Evolutionary conservation across 352 stramenopile genomes (phyloP).

Genomic region (Phytopythium helicoides): DNA sequence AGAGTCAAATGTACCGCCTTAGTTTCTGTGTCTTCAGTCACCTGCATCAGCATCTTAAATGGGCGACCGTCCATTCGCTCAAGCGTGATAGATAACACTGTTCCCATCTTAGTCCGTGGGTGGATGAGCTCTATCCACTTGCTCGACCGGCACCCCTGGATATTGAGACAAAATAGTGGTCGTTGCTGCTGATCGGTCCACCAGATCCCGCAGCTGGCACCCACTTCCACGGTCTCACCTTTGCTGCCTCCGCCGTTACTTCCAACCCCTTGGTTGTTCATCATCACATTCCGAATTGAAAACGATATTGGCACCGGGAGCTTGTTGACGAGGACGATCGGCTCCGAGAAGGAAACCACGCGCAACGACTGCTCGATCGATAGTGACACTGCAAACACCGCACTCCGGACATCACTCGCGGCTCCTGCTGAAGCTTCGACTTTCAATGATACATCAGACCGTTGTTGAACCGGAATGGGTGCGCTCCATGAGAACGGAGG

Average conservation of each 20-base stretch:
- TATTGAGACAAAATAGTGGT: conserved; percentile 63
- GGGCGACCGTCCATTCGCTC: conserved; percentile 45
- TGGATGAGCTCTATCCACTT: conserved; percentile 72
- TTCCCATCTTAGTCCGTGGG: conserved; percentile 34
- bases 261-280: conserved; percentile 17
- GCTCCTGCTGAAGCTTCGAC: conserved; percentile 50
- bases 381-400: conserved; percentile 69
- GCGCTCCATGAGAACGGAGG: conserved; percentile 62
- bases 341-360: conserved; percentile 59
- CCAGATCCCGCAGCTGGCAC: conserved; percentile 68
- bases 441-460: conserved; percentile 50
- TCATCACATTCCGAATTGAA: conserved; percentile 1
- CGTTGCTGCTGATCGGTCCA: conserved; percentile 65
- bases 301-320: conserved; percentile 62
- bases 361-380: conserved; percentile 65
- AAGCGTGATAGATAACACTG: conserved; percentile 62
- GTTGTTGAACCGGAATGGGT: conserved; percentile 74
- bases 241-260: conserved; percentile 26
- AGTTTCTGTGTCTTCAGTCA: conserved; percentile 35
- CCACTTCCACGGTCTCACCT: conserved; percentile 44
- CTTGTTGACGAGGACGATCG: conserved; percentile 80
- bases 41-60: conserved; percentile 69
- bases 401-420: conserved; percentile 19
- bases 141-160: conserved; percentile 59
- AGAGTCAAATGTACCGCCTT: conserved; percentile 48